Percentiles rank a stretch among this genome's conserved stretches.
Evolutionary conservation across 2,329 filamentous ascomycete species (phyloP).

Genomic region (Penicillium sp.): DNA sequence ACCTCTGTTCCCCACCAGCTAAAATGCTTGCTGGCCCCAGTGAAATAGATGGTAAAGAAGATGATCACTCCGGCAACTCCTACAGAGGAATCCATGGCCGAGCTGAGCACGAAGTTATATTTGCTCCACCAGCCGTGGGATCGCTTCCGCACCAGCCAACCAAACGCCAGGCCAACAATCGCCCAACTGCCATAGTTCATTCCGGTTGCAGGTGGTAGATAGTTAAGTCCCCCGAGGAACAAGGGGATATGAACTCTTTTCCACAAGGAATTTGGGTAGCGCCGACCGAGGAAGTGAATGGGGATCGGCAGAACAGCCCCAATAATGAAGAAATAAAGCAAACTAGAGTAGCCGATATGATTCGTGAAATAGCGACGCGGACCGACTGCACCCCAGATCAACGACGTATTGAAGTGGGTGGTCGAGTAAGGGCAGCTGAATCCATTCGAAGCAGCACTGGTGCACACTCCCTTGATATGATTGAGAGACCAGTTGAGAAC

Average conservation of each 20-base stretch:
- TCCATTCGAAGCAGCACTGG: constrained; percentile 56
- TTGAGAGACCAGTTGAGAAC: constrained; percentile 48
- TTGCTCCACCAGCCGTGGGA: constrained; percentile 67
- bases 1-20: constrained; percentile 30
- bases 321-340: constrained; percentile 68
- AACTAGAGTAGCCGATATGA: constrained; percentile 56
- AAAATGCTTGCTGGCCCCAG: constrained; percentile 21
- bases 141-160: constrained; percentile 59
- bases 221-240: constrained; percentile 60
- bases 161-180: constrained; percentile 61
- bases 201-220: constrained; percentile 64
- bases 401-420: constrained; percentile 63
- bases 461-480: constrained; percentile 47
- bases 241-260: constrained; percentile 64
- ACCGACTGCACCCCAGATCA: constrained; percentile 69
- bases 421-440: constrained; percentile 55
- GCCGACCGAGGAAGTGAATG: constrained; percentile 56
- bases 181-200: constrained; percentile 69
- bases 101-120: constrained; percentile 70
- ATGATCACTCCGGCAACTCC: constrained; percentile 27
- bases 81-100: constrained; percentile 56
- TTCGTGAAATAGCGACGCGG: constrained; percentile 63
- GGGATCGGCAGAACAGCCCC: constrained; percentile 60
- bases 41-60: constrained; percentile 29
- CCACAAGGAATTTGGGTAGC: constrained; percentile 59